Evolutionary conservation across 2,329 filamentous ascomycete genomes (phyloP), one percentile per base, ranked within the genome.

Genomic region (Colletotrichum higginsianum): DNA sequence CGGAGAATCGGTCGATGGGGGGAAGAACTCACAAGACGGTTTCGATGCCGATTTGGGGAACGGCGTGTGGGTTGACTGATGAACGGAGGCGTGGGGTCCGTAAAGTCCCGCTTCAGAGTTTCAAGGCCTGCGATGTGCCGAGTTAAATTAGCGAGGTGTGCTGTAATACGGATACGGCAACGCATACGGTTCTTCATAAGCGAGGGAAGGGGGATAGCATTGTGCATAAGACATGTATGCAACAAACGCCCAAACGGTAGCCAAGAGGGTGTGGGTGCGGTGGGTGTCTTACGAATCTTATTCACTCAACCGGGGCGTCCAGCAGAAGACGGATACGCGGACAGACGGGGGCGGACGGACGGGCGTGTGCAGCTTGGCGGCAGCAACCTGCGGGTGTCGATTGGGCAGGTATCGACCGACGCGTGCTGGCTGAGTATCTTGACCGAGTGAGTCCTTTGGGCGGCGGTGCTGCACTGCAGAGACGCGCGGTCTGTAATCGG

Each of bases 321-420:
- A 64, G 35, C 30, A 18, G 8, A 57, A 30, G 30, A 30, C 30
- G 30, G 30, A 9, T 30, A 30, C 30, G 46, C 49, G 8, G 16
- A 49, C 16, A 55, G 26, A n/a, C 40, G 26, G 42, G 67, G 53
- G 26, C 4, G n/a, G 38, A 35, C n/a, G 47, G 26, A n/a, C 40
- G 26, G 49, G 67, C 64, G 68, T 60, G 58, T 60, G 58, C 64
- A 67, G 64, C 64, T 67, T 61, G 40, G 57, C 63, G 26, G 40
- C 66, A 60, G 21, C 61, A 47, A 21, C 49, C 21, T 46, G 26
- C 23, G 47, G 55, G n/a, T n/a, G 35, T 63, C 57, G 58, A 58
- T 67, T 49, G 65, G 46, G 65, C 35, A 53, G 57, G 60, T 63
- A 52, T 69, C 61, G 61, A 60, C 30, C 7, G 30, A 30, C 30